Conservation (phyloP, 2,329 filamentous ascomycete genomes). For the Aspergillus candidus region DNA sequence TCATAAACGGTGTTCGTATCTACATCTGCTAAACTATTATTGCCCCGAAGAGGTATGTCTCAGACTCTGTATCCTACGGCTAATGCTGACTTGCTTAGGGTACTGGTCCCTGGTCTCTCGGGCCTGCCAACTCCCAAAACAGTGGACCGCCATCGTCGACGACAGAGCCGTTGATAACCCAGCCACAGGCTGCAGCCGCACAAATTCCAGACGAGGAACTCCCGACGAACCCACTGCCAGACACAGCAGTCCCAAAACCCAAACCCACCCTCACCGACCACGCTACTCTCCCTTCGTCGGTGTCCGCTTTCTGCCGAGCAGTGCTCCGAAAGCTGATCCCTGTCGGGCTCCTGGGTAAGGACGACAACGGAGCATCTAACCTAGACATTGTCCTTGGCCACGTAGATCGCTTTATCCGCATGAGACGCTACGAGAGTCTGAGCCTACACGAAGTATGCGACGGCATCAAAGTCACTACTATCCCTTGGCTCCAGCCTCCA, state of each 20-base stretch:
- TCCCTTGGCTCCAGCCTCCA: conserved; percentile 67
- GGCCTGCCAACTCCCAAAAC: conserved; percentile 6
- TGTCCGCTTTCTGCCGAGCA: conserved; percentile 83
- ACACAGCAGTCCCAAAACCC: conserved; percentile 7
- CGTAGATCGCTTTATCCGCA: conserved; percentile 68
- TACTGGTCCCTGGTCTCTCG: conserved; percentile 20
- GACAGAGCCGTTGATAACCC: conserved; percentile 21
- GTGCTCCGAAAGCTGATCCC: conserved; percentile 69
- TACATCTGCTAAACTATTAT: conserved; percentile 70
- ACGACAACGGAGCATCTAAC: conserved; percentile 53
- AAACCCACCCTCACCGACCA: conserved; percentile 54
- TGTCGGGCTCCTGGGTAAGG: conserved; percentile 64
- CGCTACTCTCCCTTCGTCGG: conserved; percentile 60
- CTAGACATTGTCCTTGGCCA: conserved; percentile 55
- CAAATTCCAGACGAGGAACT: neutral
- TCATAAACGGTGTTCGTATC: conserved; percentile 72
- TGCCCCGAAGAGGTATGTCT: conserved; percentile 55
- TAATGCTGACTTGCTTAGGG: conserved; percentile 15
- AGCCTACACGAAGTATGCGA: conserved; percentile 73
- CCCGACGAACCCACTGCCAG: conserved; percentile 2
- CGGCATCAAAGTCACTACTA: conserved; percentile 63
- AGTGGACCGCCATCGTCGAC: conserved; percentile 9
- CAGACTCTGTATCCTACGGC: conserved; percentile 1
- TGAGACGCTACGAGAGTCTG: conserved; percentile 76
- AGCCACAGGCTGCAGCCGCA: conserved; percentile 15